Evolutionary conservation across 1,284 basidiomycete genomes (phyloP).

Genomic region (Irpex sp.): DNA sequence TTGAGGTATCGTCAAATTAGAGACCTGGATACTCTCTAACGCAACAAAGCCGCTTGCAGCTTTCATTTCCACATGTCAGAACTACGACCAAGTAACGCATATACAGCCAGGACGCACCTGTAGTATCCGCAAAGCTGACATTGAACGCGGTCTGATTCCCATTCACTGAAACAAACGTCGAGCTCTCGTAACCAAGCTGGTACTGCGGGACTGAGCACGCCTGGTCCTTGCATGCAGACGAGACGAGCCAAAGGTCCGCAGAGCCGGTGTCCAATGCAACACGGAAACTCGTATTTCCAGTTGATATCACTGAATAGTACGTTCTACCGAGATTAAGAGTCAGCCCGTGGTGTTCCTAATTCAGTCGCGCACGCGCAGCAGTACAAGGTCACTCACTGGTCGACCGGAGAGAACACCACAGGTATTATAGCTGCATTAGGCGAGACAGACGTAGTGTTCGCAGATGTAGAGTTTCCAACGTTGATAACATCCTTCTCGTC

Average conservation of each 20-base stretch:
- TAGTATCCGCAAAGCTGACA: conserved; percentile 59
- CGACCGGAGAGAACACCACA: conserved; percentile 24
- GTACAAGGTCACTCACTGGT: conserved; percentile 21
- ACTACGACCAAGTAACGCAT: conserved; percentile 6
- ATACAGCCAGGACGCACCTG: conserved; percentile 38
- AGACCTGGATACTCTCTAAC: conserved; percentile 51
- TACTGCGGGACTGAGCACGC: conserved; percentile 60
- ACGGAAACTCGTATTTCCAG: conserved; percentile 59
- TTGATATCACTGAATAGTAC: conserved; percentile 55
- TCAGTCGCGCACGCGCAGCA: background rate
- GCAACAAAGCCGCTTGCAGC: conserved; percentile 66
- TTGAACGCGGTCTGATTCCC: conserved; percentile 54
- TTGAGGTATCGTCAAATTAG: conserved; percentile 49
- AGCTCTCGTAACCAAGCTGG: conserved; percentile 57
- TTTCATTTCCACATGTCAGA: conserved; percentile 19
- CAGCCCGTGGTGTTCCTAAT: background rate
- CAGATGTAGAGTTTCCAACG: conserved; percentile 9
- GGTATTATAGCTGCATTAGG: conserved; percentile 24
- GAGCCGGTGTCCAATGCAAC: conserved; percentile 75
- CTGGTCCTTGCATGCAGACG: conserved; percentile 51
- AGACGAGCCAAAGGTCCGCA: conserved; percentile 65
- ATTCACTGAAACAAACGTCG: conserved; percentile 57
- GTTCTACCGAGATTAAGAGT: conserved; percentile 38
- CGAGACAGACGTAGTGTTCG: conserved; percentile 12
- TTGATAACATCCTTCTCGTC: conserved; percentile 4